Conservation (phyloP, 2,329 filamentous ascomycete species). For the Aspergillus sp. region DNA sequence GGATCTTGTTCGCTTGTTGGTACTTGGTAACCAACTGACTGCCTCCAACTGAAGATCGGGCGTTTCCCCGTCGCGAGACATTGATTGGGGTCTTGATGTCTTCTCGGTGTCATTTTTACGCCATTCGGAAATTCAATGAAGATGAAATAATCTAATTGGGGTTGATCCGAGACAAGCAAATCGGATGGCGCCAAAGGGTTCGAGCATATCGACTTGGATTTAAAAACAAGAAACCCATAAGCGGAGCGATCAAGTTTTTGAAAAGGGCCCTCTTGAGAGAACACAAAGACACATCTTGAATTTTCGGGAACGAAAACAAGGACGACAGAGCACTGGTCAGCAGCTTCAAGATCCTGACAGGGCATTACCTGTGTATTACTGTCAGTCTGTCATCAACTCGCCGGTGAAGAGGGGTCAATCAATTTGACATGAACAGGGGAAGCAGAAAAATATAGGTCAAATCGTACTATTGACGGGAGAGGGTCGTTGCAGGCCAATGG, state of each 20-base stretch:
- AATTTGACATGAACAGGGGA: constrained; percentile 14
- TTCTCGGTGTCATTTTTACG: constrained; percentile 5
- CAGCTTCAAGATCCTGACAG: not conserved
- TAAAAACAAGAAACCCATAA: too few species aligned
- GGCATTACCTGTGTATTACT: not conserved
- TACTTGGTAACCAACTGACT: not conserved
- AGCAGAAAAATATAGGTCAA: constrained; percentile 14
- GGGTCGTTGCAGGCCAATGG: constrained; percentile 16
- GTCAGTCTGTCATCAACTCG: not conserved
- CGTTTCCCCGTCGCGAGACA: not conserved
- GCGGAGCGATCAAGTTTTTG: not conserved
- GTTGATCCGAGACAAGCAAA: constrained; percentile 1
- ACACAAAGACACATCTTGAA: not conserved
- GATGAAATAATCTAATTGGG: constrained; percentile 7
- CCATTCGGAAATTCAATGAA: constrained; percentile 1
- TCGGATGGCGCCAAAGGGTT: not conserved
- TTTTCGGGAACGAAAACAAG: not conserved
- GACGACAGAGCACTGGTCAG: not conserved
- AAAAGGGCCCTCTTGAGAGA: not conserved
- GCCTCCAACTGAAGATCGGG: constrained; percentile 1
- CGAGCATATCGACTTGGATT: not conserved
- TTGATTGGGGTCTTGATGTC: constrained; percentile 5
- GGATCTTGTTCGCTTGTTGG: not conserved
- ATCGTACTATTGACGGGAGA: constrained; percentile 21
- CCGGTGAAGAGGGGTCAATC: constrained; percentile 3